Conservation (phyloP, 441 rosid species). For the Gossypium trilobum region DNA sequence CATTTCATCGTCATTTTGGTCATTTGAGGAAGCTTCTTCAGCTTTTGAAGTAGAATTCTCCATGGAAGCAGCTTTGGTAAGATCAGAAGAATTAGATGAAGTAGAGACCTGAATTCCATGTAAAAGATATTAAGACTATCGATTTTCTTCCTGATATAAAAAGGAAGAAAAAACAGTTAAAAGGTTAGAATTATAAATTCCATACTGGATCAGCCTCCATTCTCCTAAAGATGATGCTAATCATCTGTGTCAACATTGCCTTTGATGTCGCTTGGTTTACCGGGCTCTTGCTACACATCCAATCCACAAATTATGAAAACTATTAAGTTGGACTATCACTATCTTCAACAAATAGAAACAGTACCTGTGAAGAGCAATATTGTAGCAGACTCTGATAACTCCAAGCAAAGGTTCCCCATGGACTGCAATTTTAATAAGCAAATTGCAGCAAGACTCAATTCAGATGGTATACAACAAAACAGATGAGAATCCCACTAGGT, state of each 20-base stretch:
- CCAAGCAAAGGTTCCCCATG: conserved; percentile 97
- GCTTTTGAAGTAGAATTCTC: conserved; percentile 39
- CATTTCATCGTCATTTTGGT: conserved; percentile 59
- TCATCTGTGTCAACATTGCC: conserved; percentile 99
- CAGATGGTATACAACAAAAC: neutral
- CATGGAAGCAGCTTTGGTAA: conserved; percentile 39
- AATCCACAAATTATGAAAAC: conserved; percentile 27
- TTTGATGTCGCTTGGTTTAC: conserved; percentile 96
- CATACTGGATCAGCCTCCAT: conserved; percentile 89
- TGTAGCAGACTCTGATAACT: conserved; percentile 92
- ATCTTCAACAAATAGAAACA: conserved; percentile 12
- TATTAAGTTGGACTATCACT: conserved; percentile 1
- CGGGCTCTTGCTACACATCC: conserved; percentile 84
- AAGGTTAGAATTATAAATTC: neutral
- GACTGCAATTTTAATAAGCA: conserved; percentile 39
- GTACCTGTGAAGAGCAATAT: conserved; percentile 94
- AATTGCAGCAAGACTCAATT: neutral
- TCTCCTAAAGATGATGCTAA: conserved; percentile 85
- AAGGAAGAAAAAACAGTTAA: neutral
- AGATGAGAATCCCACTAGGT: conserved; percentile 14
- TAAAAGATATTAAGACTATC: neutral
- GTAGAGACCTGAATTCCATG: conserved; percentile 41
- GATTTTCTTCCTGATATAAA: neutral
- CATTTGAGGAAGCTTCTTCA: conserved; percentile 45
- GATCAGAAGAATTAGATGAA: conserved; percentile 42